These are phyloP conservation scores for Fusarium oligoseptatum DNA, from an alignment of 2,329 filamentous ascomycete species.

Conservation along the genomic window DNA sequence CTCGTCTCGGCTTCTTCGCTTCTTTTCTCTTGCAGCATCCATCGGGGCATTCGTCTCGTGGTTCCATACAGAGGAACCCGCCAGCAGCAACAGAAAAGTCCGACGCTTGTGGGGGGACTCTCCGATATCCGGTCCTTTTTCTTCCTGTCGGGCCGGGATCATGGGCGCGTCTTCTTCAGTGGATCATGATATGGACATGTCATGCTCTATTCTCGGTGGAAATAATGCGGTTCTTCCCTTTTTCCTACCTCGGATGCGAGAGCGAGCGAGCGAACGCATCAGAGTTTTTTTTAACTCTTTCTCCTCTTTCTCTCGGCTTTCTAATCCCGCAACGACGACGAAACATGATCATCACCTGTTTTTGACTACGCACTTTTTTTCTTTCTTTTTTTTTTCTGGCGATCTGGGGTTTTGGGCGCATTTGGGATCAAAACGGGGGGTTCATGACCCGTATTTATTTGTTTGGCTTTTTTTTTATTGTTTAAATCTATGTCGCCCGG, in stretches of 20 bases:
- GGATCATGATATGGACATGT: background rate
- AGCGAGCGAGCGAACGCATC: background rate
- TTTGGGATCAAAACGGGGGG: conserved; percentile 17
- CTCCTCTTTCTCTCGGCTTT: background rate
- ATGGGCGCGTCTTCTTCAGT: background rate
- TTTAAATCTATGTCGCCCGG: conserved; percentile 10
- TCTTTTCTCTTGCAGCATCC: background rate
- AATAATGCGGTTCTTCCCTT: background rate
- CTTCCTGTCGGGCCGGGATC: conserved; percentile 10
- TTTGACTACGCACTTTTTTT: background rate
- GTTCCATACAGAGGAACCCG: background rate
- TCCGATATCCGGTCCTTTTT: conserved; percentile 15
- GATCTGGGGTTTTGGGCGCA: conserved; percentile 33
- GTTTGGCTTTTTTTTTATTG: background rate
- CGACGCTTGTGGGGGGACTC: background rate
- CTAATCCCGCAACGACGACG: background rate
- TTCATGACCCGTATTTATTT: conserved; percentile 3
- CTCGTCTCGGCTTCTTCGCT: background rate
- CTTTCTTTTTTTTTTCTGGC: conserved; percentile 15
- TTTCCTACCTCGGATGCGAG: background rate
- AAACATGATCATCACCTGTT: conserved; percentile 21
- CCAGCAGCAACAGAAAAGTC: background rate
- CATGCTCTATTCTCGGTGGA: background rate
- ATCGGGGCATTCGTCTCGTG: background rate
- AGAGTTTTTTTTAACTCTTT: background rate